phyloP scores from a whole-genome alignment of 1,284 basidiomycete species.

The Somion occarium region DNA sequence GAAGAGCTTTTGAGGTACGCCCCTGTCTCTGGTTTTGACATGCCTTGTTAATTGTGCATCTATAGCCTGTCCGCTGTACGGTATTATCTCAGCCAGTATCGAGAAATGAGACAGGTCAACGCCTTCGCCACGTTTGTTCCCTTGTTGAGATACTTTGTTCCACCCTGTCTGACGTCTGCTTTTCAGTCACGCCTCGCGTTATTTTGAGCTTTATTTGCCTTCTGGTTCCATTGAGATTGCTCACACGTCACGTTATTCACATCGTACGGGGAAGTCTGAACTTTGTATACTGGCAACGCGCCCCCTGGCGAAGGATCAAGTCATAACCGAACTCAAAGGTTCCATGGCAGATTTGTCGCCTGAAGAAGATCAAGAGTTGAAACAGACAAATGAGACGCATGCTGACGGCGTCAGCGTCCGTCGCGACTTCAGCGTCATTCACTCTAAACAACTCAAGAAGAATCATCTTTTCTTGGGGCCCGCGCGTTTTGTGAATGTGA shows the following conservation, averaged over 20 bases:
- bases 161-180: conserved; percentile 17
- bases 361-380: conserved; percentile 77
- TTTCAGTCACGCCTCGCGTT: conserved; percentile 76
- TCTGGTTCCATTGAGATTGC: conserved; percentile 82
- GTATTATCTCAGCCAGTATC: conserved; percentile 67
- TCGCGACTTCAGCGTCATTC: conserved; percentile 88
- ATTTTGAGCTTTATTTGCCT: conserved; percentile 79
- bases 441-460: conserved; percentile 86
- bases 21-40: conserved; percentile 18
- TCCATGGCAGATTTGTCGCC: conserved; percentile 83
- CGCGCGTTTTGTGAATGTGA: conserved; percentile 91
- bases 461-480: conserved; percentile 91
- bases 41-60: conserved; percentile 4
- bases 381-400: conserved; percentile 56
- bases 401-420: conserved; percentile 60
- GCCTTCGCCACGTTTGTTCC: conserved; percentile 77
- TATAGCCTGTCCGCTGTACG: conserved; percentile 63
- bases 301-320: conserved; percentile 60
- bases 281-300: conserved; percentile 86
- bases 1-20: conserved; percentile 71
- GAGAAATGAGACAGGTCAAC: conserved; percentile 73
- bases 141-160: conserved; percentile 21
- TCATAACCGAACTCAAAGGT: conserved; percentile 80
- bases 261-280: conserved; percentile 85
- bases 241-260: conserved; percentile 79